phyloP scores from a whole-genome alignment of 1,284 basidiomycete species.

The Athelia psychrophila region DNA sequence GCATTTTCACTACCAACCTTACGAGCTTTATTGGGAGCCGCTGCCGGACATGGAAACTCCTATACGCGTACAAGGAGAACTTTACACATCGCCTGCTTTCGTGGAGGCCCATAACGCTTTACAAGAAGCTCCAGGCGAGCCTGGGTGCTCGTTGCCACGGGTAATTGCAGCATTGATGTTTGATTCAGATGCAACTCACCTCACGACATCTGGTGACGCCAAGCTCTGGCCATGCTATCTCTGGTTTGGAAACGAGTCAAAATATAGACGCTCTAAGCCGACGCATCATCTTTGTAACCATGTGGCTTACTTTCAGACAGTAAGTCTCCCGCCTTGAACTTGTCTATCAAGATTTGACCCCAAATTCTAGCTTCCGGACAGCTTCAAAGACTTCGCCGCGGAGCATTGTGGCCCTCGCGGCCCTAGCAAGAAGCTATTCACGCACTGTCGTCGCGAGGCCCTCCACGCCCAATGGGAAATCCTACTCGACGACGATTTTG shows the following conservation, averaged over 20 bases:
- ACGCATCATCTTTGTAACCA: constrained; percentile 16
- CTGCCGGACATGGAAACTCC: not conserved
- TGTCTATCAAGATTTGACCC: not conserved
- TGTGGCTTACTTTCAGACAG: constrained; percentile 15
- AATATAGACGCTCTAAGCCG: constrained; percentile 19
- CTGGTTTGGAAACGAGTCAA: constrained; percentile 23
- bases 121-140: constrained; percentile 13
- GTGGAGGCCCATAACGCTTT: constrained; percentile 18
- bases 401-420: not conserved
- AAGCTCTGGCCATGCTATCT: constrained; percentile 29
- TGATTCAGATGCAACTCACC: constrained; percentile 21
- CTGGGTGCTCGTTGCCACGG: constrained; percentile 15
- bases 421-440: constrained; percentile 10
- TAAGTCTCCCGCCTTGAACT: not conserved
- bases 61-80: constrained; percentile 16
- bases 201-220: constrained; percentile 26
- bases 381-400: constrained; percentile 8
- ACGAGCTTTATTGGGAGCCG: constrained; percentile 14
- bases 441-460: constrained; percentile 25
- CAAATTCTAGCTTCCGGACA: constrained; percentile 12
- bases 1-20: constrained; percentile 18
- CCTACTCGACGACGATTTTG: constrained; percentile 24
- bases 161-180: constrained; percentile 20
- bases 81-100: constrained; percentile 16
- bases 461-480: constrained; percentile 23